Conservation (phyloP, 164 flowering plant species). For the Magnolia kwangsiensis region DNA sequence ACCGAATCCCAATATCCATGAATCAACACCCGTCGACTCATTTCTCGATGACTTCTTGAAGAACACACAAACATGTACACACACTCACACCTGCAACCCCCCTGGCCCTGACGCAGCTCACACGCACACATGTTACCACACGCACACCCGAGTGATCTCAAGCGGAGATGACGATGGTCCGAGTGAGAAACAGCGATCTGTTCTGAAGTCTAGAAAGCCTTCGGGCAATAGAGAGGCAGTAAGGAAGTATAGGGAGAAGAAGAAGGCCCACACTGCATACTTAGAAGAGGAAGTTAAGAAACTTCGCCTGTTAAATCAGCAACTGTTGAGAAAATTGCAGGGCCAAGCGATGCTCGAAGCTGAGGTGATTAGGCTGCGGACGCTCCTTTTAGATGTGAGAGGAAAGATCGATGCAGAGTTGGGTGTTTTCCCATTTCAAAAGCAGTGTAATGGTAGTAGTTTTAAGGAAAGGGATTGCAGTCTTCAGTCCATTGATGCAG, state of each 20-base stretch:
- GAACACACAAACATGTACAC: conserved; percentile 58
- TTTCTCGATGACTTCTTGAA: conserved; percentile 51
- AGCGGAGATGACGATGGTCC: conserved; percentile 29
- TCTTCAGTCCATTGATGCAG: conserved; percentile 14
- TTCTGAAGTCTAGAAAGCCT: conserved; percentile 31
- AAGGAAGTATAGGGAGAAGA: conserved; percentile 73
- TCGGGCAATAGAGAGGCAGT: conserved; percentile 70
- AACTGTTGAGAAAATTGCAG: conserved; percentile 46
- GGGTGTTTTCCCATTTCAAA: conserved; percentile 43
- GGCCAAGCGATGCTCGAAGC: conserved; percentile 56
- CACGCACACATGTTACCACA: conserved; percentile 67
- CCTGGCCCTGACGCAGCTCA: conserved; percentile 62
- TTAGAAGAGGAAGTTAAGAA: conserved; percentile 66
- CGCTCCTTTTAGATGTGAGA: conserved; percentile 41
- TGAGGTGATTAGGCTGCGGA: conserved; percentile 48
- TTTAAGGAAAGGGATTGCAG: conserved; percentile 38
- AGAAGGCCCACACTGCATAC: conserved; percentile 64
- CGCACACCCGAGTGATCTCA: conserved; percentile 51
- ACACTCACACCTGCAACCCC: conserved; percentile 76
- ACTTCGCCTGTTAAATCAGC: conserved; percentile 47
- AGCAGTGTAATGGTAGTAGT: conserved; percentile 24
- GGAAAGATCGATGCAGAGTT: conserved; percentile 56
- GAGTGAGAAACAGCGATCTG: conserved; percentile 8
- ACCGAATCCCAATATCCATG: background rate
- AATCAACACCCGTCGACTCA: background rate